Evolutionary conservation across 352 stramenopile genomes (phyloP), one percentile per base, ranked within the genome.

Genomic region (Phytophthora fragariae): DNA sequence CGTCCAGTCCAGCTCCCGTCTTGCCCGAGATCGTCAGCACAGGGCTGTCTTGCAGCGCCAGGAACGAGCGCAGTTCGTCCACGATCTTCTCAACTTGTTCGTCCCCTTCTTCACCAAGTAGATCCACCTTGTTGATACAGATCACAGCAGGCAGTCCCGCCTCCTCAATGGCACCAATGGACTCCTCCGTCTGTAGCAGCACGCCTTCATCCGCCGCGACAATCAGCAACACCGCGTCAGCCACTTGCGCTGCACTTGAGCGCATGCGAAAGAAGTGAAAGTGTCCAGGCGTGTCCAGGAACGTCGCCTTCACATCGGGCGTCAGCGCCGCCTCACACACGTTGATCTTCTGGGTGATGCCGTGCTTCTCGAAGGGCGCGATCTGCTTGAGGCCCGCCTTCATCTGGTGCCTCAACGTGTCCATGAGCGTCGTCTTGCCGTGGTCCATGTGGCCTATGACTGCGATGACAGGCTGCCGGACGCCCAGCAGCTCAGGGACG

Each of bases 361-460:
- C 98, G 24, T 98, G 97, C 6, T 96, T 91, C 80, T 99, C 98
- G 47, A 85, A 91, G 14, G 90, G 86, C 17, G 97, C 98, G 24
- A 99, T 94, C 50, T 73, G 57, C 54, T 75, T 78, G 2, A 73
- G 29, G 2, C 54, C 55, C 1, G 29, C 19, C 44, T 92, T 93
- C 64, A 70, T 80, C 31, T 84, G 60, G 19, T 70, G 60, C 10
- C 98, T 86, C 62, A 99, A 86, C n/a, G 90, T 89, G 80, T 99
- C 98, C 55, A 99, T 91, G 12, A 99, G 82, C n/a, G 97, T 99
- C 11, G 98, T 99, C 80, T 99, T 99, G 71, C 98, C 98, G 82
- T 99, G 98, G 86, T 99, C 98, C 24, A 99, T 98, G 78, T 99
- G 98, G 41, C 98, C 98, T 98, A 99, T 99, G 44, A 99, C 98